Evolutionary conservation across 2,329 filamentous ascomycete genomes (phyloP).

Genomic region (Dactylella cylindrospora): DNA sequence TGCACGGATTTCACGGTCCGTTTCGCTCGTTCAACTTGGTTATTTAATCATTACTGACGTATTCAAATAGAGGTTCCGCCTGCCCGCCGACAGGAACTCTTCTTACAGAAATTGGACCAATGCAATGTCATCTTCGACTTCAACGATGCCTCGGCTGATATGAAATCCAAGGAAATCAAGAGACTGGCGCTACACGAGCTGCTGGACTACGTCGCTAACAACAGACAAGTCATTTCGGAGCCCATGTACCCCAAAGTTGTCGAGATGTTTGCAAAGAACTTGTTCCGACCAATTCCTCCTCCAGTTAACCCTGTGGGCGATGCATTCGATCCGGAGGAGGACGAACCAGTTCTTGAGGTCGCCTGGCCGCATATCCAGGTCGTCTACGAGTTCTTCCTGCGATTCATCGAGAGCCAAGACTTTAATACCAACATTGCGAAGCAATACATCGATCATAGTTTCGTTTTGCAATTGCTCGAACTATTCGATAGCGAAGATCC

Average conservation of each 20-base stretch:
- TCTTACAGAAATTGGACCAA: conserved; percentile 99
- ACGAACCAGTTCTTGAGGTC: conserved; percentile 95
- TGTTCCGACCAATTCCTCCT: conserved; percentile 94
- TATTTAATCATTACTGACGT: background rate
- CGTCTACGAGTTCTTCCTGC: conserved; percentile 97
- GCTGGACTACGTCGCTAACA: conserved; percentile 97
- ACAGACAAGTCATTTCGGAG: conserved; percentile 96
- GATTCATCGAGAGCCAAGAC: conserved; percentile 98
- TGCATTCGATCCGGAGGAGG: conserved; percentile 97
- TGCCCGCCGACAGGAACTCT: conserved; percentile 89
- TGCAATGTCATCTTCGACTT: conserved; percentile 99
- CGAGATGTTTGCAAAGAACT: conserved; percentile 98
- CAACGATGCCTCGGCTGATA: conserved; percentile 95
- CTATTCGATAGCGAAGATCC: conserved; percentile 98
- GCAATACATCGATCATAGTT: conserved; percentile 96
- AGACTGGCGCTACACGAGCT: conserved; percentile 91
- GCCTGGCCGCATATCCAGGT: conserved; percentile 99
- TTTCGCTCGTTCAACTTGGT: conserved; percentile 5
- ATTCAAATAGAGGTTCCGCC: conserved; percentile 72
- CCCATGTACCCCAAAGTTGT: conserved; percentile 98
- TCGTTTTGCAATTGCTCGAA: conserved; percentile 91
- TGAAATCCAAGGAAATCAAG: conserved; percentile 99
- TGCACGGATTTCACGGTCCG: conserved; percentile 80
- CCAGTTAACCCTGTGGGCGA: conserved; percentile 97
- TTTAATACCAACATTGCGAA: conserved; percentile 99